A percentile compares a stretch with the other conserved stretches of the same genome.
Conservation (phyloP, 306 rosid genomes). For the Sesbania bispinosa region DNA sequence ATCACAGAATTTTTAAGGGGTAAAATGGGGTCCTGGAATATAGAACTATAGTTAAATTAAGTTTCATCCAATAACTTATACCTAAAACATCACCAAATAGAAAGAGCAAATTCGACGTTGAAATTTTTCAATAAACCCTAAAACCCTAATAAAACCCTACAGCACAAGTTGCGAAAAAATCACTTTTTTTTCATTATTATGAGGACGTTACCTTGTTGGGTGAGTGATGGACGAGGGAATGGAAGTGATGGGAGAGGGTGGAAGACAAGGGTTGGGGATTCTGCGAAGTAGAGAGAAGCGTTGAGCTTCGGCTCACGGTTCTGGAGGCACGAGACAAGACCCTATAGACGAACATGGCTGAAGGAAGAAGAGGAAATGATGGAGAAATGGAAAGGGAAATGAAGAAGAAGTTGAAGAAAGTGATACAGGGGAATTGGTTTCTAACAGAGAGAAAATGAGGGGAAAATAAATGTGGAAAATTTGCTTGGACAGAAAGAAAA, state of each 20-base stretch:
- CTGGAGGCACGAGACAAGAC: conserved; percentile 49
- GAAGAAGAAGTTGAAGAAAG: background rate
- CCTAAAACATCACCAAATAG: background rate
- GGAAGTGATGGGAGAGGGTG: conserved; percentile 42
- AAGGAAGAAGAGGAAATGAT: conserved; percentile 26
- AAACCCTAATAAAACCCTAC: conserved; percentile 48
- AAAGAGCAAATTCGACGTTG: background rate
- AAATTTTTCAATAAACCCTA: background rate
- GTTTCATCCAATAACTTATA: background rate
- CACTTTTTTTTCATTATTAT: background rate
- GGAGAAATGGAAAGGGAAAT: too few relatives aligned
- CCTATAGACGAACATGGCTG: conserved; percentile 63
- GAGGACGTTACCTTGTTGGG: conserved; percentile 44
- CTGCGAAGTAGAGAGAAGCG: conserved; percentile 44
- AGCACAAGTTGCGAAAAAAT: background rate
- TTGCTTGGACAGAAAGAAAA: conserved; percentile 32
- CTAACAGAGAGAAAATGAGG: background rate
- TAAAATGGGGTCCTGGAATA: too few relatives aligned
- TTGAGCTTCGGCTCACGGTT: too few relatives aligned
- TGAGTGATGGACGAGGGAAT: conserved; percentile 41
- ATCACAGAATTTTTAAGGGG: too few relatives aligned
- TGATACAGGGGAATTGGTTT: background rate
- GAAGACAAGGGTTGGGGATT: conserved; percentile 35
- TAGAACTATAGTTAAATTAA: background rate
- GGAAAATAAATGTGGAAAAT: background rate